These are phyloP conservation scores for Entamoeba invadens DNA, from an alignment of 208 protist genomes.

Conservation along the genomic window DNA sequence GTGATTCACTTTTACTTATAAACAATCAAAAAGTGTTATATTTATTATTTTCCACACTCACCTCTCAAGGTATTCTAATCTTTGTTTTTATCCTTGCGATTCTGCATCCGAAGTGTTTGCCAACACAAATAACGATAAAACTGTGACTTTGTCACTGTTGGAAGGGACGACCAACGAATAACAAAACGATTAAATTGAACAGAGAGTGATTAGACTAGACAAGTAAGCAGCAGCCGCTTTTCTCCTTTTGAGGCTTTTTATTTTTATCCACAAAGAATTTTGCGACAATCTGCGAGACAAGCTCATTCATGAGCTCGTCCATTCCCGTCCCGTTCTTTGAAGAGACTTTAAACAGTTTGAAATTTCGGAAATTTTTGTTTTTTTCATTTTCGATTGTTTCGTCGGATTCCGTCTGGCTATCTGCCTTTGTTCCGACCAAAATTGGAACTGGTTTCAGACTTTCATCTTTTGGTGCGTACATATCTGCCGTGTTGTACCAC, in stretches of 20 bases:
- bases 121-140: too few relatives aligned
- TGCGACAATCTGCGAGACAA: background rate
- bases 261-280: too few relatives aligned
- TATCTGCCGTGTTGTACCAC: background rate
- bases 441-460: background rate
- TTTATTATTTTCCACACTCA: too few relatives aligned
- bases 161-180: too few relatives aligned
- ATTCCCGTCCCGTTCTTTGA: background rate
- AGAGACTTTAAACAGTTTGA: background rate
- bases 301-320: background rate
- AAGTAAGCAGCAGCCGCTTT: background rate
- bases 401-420: background rate
- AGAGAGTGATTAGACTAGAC: background rate
- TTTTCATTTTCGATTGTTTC: background rate
- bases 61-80: too few relatives aligned
- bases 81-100: too few relatives aligned
- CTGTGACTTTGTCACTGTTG: too few relatives aligned
- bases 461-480: background rate
- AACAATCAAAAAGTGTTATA: too few relatives aligned
- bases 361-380: background rate
- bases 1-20: too few relatives aligned
- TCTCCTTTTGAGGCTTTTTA: background rate
- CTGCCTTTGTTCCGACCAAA: background rate
- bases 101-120: too few relatives aligned
- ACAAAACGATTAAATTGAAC: background rate